Evolutionary conservation across 257 asterid species (phyloP).

Genomic region (Linderniella brevidens): DNA sequence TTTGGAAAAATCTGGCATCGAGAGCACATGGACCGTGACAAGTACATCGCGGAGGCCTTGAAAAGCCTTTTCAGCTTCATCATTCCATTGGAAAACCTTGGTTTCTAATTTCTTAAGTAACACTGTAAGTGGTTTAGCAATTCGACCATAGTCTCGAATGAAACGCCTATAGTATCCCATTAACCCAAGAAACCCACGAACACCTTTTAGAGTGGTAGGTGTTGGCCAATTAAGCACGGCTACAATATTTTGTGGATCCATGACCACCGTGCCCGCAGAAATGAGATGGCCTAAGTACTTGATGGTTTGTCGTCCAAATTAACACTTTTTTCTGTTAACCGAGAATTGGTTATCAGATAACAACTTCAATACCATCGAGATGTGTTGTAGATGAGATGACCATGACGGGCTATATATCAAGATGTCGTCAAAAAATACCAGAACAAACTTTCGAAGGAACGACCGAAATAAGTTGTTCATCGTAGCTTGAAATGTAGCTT

Average conservation of each 20-base stretch:
- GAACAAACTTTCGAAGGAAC: background rate
- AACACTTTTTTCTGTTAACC: background rate
- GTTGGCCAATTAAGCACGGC: background rate
- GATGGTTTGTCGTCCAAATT: background rate
- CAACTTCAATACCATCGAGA: background rate
- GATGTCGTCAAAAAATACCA: slow-evolving; percentile 1
- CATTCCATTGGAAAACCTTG: background rate
- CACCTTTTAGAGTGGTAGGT: background rate
- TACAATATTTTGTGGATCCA: background rate
- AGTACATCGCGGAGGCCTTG: background rate
- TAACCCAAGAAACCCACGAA: slow-evolving; percentile 6
- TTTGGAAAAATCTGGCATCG: background rate
- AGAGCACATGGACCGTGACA: background rate
- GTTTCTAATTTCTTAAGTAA: background rate
- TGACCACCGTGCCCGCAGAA: background rate
- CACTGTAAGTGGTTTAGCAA: background rate
- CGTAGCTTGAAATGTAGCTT: background rate
- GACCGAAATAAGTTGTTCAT: slow-evolving; percentile 1
- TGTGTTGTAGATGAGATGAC: background rate
- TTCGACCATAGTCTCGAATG: background rate
- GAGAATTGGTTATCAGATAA: background rate
- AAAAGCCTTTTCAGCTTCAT: background rate
- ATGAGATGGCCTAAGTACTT: background rate
- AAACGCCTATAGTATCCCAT: too few relatives aligned
- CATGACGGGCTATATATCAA: background rate